Base-by-base conservation (phyloP, 2,329 filamentous ascomycete species). In the Pyrenophora graminea region DNA sequence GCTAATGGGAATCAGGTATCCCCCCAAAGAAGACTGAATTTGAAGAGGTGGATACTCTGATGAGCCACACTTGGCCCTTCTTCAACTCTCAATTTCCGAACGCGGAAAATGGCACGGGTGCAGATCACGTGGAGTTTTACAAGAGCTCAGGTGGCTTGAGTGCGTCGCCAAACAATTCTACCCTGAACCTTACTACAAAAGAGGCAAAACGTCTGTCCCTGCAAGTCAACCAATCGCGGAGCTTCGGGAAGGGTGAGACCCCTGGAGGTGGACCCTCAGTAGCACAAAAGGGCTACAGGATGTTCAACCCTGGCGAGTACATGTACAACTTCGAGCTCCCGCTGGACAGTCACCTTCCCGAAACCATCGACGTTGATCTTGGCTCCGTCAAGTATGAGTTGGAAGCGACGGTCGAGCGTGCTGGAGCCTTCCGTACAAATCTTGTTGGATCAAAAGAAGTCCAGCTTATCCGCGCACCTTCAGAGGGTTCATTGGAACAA, bases 391-490 rank as follows among this genome's bases (percentile, higher is more conserved):
- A 88, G 62, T 97, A 95, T 80, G 89, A 94, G 63, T 77, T 97
- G 6, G 90, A 96, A 68, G 90, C 90, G 0, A 86, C 85, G 3
- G 84, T 97, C 6, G 91, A 96, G 72, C 86, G 92, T 48, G 86
- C 91, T 3, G 92, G 92, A 3, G 89, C 92, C 12, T 96, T 97
- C 77, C 89, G 92, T 66, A 88, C 91, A 2, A 96, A 96, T 61
- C 78, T 97, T 2, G 82, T 91, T 49, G 92, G 92, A 33, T 82
- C 79, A 37, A 90, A 91, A 69, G 91, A 96, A 71, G 86, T 97
- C 2, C 83, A 82, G 7, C 85, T 97, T 40, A 90, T 96, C 45
- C 87, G 92, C 38, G 86, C 94, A 3, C 92, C 92, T 0, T 85
- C 93, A 41, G 91, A 96, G 73, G 84, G 91, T 39, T 96, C 91